Percentiles rank a stretch among this genome's conserved stretches.
phyloP scores from a whole-genome alignment of 225 moss, liverwort and hornwort species.

The Takakia lepidozioides region DNA sequence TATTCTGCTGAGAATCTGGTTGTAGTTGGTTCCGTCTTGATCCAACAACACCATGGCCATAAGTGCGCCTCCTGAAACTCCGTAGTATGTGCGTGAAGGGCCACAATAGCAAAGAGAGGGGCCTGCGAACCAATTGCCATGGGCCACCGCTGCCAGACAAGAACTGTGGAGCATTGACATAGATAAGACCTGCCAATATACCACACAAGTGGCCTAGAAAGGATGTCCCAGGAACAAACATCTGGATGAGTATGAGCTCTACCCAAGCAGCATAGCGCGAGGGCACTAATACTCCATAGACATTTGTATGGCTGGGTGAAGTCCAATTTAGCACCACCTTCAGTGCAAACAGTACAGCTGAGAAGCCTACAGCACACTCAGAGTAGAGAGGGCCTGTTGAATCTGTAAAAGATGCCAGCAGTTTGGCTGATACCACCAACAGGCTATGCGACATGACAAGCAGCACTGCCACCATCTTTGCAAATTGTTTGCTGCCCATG shows the following conservation, averaged over 20 bases:
- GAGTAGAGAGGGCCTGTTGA: conserved; percentile 47
- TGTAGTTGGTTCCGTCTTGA: conserved; percentile 9
- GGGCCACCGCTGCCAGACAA: conserved; percentile 14
- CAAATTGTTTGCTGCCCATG: conserved; percentile 70
- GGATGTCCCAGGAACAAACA: conserved; percentile 80
- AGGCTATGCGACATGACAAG: conserved; percentile 69
- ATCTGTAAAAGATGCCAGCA: conserved; percentile 34
- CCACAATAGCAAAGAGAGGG: conserved; percentile 37
- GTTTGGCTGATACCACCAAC: conserved; percentile 49
- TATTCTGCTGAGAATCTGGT: conserved; percentile 9
- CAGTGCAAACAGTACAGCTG: conserved; percentile 72
- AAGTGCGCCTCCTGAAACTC: conserved; percentile 25
- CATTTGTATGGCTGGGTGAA: conserved; percentile 51
- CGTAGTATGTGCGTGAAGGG: conserved; percentile 32
- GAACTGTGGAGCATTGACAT: conserved; percentile 33
- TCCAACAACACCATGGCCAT: conserved; percentile 49
- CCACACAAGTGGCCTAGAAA: conserved; percentile 85
- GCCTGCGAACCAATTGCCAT: conserved; percentile 25
- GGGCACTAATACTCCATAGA: conserved; percentile 62
- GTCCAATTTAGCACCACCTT: conserved; percentile 76
- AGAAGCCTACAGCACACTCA: conserved; percentile 81
- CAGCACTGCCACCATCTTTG: conserved; percentile 59
- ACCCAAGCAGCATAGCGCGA: conserved; percentile 86
- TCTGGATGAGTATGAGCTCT: conserved; percentile 67
- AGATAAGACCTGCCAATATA: conserved; percentile 67